Evolutionary conservation across 306 rosid genomes (phyloP), one percentile per base, ranked within the genome.

Genomic region (Hippophae gyantsensis): DNA sequence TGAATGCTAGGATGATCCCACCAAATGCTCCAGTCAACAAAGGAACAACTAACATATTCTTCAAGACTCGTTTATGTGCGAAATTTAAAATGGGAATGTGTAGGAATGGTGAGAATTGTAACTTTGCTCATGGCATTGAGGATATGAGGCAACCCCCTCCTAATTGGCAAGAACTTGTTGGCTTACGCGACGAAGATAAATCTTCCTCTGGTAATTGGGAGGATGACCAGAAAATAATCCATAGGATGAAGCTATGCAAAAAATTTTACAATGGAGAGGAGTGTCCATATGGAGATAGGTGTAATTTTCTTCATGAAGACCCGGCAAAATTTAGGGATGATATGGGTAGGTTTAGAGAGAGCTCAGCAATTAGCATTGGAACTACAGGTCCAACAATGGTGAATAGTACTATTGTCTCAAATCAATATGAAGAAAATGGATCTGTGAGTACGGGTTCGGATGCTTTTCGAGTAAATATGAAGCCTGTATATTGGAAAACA

Each of bases 151-250:
- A 80, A 63, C 95, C 99, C 6, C 97, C 97, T 0, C 81, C 95
- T n/a, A 93, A 93, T 79, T 93, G 99, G 99, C 97, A 84, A 69
- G 95, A 84, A n/a, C 67, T 88, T 42, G 79, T 89, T 7, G 84
- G 95, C 3, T 5, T 64, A 0, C 78, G 86, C 0, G 78, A 56
- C 0, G 95, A 79, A 6, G 93, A 85, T 51, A 57, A 71, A 61
- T 61, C 67, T 0, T 61, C 65, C 0, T 13, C 84, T 0, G 84
- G 62, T n/a, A 74, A 79, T 67, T 86, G 90, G 94, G 90, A 82
- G 53, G 97, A 89, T 9, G 97, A 93, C 68, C 90, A 84, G 69
- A 89, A 75, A 58, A 82, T 93, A 42, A 93, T 93, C 48, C 97
- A 84, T 8, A 84, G 80, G 82, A 82, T 93, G 97, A 93, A 89